Evolutionary conservation across 495 filamentous ascomycete genomes (phyloP), one percentile per base, ranked within the genome.

Genomic region (Hypoxylon lienhwacheense): DNA sequence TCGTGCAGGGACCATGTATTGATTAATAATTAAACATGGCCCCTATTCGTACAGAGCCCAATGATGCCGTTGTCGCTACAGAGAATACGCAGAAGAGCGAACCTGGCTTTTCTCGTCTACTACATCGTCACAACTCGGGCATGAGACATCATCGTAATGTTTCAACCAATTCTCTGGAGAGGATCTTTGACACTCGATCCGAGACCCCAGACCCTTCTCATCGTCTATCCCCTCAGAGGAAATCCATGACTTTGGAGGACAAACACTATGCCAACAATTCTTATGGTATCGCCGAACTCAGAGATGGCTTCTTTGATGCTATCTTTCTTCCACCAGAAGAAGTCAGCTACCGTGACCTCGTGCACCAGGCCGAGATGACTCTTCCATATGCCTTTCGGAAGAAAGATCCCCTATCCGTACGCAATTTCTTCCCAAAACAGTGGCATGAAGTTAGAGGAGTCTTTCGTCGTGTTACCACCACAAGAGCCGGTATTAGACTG

Each of bases 281-380:
- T 3, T 82, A 81, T 57, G 81, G 77, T 1, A 66, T 83, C 7
- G 67, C 74, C 34, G 81, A 84, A 50, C 52, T 74, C 11, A 69
- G 81, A 46, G 81, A 82, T 65, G 80, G 81, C 24, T 82, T 84
- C 61, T 84, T 83, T 51, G 81, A 84, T 64, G 77, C 79, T 4
- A 59, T 77, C 4, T 83, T 82, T 47, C 71, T 75, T 33, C 71
- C 70, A 14, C 75, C 79, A 1, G 69, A 70, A 7, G 62, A 72
- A 21, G 52, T 71, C 16, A 66, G 74, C 47, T 39, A 21, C 14
- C 61, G 71, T 34, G 57, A 52, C n/a, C 58, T 76, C 14, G 63
- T 70, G 57, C 56, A 50, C 50, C 55, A 71, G 39, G 73, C 70
- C 12, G 63, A 68, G 43, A 39, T 51, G 32, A 77, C 70, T 28